Evolutionary conservation across 2,329 filamentous ascomycete genomes (phyloP).

Genomic region (Colletotrichum tofieldiae): DNA sequence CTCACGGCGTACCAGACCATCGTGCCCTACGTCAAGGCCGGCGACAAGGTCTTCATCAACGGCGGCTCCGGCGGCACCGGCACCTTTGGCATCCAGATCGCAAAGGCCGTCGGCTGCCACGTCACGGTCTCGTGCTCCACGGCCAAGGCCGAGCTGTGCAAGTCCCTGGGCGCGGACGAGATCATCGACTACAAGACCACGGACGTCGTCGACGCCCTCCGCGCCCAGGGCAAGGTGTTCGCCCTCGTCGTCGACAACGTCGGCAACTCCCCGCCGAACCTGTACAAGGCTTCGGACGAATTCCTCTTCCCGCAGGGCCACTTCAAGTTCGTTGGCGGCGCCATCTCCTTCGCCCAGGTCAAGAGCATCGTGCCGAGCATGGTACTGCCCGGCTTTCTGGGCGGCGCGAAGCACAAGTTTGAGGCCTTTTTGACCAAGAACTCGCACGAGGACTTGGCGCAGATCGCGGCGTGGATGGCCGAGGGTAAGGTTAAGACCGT

Average conservation of each 20-base stretch:
- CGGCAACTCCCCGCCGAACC: slow-evolving; percentile 60
- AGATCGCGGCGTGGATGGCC: slow-evolving; percentile 69
- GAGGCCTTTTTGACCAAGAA: slow-evolving; percentile 58
- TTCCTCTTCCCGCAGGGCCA: slow-evolving; percentile 65
- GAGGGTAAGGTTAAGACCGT: slow-evolving; percentile 72
- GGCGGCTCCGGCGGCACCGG: slow-evolving; percentile 77
- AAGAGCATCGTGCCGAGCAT: slow-evolving; percentile 47
- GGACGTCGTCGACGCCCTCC: slow-evolving; percentile 64
- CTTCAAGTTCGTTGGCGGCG: slow-evolving; percentile 67
- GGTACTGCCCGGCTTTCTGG: slow-evolving; percentile 54
- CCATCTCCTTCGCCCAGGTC: slow-evolving; percentile 48
- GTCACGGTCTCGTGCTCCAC: slow-evolving; percentile 75
- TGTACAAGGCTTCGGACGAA: slow-evolving; percentile 67
- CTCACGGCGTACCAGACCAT: slow-evolving; percentile 67
- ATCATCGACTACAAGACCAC: slow-evolving; percentile 73
- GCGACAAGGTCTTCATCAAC: slow-evolving; percentile 76
- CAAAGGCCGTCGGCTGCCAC: slow-evolving; percentile 72
- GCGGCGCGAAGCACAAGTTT: slow-evolving; percentile 60
- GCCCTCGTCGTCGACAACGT: slow-evolving; percentile 73
- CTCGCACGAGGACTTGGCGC: slow-evolving; percentile 61
- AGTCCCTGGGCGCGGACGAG: slow-evolving; percentile 74
- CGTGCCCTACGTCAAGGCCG: slow-evolving; percentile 62
- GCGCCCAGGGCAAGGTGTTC: slow-evolving; percentile 63
- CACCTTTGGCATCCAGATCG: slow-evolving; percentile 75
- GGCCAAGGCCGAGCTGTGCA: slow-evolving; percentile 70